These are phyloP conservation scores for Trametes sanguinea DNA, from an alignment of 768 basidiomycete species.

Conservation along the genomic window DNA sequence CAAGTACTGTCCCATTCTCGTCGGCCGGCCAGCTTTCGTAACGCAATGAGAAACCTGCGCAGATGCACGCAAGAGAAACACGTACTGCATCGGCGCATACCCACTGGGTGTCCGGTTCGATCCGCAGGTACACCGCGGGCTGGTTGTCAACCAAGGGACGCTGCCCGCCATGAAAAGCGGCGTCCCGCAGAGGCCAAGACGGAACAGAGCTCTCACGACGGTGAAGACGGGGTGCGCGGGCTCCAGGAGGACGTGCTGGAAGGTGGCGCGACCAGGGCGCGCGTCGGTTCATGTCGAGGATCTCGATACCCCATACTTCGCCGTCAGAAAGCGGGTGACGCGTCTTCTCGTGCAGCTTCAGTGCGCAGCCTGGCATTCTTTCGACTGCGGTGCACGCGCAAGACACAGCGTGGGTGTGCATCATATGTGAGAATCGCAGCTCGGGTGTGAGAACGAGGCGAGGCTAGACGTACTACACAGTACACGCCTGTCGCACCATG, in stretches of 20 bases:
- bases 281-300: constrained; percentile 17
- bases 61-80: constrained; percentile 12
- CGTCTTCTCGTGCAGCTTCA: constrained; percentile 30
- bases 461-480: constrained; percentile 3
- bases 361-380: constrained; percentile 27
- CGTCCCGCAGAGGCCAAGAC: constrained; percentile 19
- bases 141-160: constrained; percentile 18
- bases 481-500: constrained; percentile 13
- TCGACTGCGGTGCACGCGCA: constrained; percentile 2
- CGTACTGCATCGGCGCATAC: constrained; percentile 24
- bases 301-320: constrained; percentile 29
- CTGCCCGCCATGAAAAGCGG: constrained; percentile 21
- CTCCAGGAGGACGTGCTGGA: constrained; percentile 26
- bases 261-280: constrained; percentile 11
- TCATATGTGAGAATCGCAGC: neutral
- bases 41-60: too few species aligned
- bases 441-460: too few species aligned
- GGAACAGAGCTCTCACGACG: constrained; percentile 26
- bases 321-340: constrained; percentile 20
- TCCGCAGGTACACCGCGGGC: constrained; percentile 28
- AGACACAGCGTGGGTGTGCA: too few species aligned
- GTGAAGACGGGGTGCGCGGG: constrained; percentile 23
- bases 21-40: constrained; percentile 15
- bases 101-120: constrained; percentile 22
- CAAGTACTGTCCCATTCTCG: constrained; percentile 14